Percentiles rank a stretch among this genome's conserved stretches.
phyloP scores from a whole-genome alignment of 140 eudicot genomes.

The Artemisia princeps region DNA sequence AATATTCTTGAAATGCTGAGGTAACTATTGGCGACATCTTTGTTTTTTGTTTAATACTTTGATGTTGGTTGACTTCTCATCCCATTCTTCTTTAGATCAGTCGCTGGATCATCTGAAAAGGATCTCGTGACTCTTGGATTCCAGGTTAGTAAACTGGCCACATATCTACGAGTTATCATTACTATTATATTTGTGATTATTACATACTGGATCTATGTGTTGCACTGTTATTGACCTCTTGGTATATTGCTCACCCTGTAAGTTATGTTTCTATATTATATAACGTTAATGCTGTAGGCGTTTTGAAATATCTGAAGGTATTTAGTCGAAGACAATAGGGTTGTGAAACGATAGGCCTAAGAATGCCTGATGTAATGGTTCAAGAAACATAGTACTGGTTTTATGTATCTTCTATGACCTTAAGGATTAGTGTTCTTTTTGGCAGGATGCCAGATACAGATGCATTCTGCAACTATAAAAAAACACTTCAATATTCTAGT shows the following conservation, averaged over 20 bases:
- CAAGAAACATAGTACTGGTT: no score
- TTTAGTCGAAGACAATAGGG: background rate
- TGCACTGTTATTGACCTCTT: slow-evolving; percentile 12
- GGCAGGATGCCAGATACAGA: no score
- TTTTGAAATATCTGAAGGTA: background rate
- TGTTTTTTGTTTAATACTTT: slow-evolving; percentile 9
- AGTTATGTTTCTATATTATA: background rate
- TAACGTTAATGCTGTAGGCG: slow-evolving; percentile 4
- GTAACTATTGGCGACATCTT: slow-evolving; percentile 31
- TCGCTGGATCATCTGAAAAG: slow-evolving; percentile 88
- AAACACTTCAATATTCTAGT: no score
- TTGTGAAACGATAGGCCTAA: no score
- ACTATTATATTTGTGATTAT: background rate
- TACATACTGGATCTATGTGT: background rate
- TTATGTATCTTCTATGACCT: no score
- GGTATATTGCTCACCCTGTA: slow-evolving; percentile 14
- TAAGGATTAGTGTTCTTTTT: no score
- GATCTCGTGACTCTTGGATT: slow-evolving; percentile 91
- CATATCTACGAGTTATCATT: slow-evolving; percentile 1
- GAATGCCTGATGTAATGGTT: no score
- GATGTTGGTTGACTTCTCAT: slow-evolving; percentile 22
- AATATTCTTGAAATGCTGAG: slow-evolving; percentile 88
- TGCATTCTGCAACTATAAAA: no score
- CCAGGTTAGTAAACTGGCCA: slow-evolving; percentile 57
- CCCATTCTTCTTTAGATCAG: slow-evolving; percentile 61